Percentiles rank a stretch among this genome's conserved stretches.
These are phyloP conservation scores for Sanghuangporus baumii DNA, from an alignment of 1,284 basidiomycete species.

Conservation along the genomic window DNA sequence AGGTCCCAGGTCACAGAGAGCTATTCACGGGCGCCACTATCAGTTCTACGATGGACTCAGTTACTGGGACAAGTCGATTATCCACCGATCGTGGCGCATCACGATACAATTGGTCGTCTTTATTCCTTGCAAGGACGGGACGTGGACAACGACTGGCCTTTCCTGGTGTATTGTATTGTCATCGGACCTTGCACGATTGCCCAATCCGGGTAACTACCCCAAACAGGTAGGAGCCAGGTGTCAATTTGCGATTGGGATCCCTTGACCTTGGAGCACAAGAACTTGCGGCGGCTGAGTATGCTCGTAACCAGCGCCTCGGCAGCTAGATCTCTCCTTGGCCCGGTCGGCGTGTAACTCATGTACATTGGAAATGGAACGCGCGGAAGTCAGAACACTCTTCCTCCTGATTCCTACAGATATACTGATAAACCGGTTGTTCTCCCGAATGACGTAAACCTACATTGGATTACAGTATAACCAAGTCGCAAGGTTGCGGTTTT, in stretches of 20 bases:
- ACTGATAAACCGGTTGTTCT: not conserved
- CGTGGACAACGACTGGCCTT: not conserved
- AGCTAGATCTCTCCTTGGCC: not conserved
- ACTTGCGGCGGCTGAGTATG: not conserved
- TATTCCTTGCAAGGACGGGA: not conserved
- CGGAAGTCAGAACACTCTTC: not conserved
- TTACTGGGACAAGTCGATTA: not conserved
- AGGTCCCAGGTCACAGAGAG: not conserved
- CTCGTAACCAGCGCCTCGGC: not conserved
- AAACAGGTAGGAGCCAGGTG: too few relatives aligned
- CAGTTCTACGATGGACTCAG: not conserved
- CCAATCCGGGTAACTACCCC: too few relatives aligned
- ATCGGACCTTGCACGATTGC: too few relatives aligned
- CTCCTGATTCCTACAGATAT: not conserved
- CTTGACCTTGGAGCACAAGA: not conserved
- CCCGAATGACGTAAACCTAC: not conserved
- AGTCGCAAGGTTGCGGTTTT: not conserved
- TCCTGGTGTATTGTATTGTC: too few relatives aligned
- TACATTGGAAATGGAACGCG: not conserved
- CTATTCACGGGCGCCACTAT: not conserved
- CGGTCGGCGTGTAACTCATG: not conserved
- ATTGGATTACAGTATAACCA: not conserved
- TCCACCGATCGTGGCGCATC: not conserved
- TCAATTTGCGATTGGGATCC: too few relatives aligned
- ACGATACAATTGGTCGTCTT: not conserved